Evolutionary conservation across 1,284 basidiomycete species (phyloP).

Genomic region (Veloboletus limbatus): DNA sequence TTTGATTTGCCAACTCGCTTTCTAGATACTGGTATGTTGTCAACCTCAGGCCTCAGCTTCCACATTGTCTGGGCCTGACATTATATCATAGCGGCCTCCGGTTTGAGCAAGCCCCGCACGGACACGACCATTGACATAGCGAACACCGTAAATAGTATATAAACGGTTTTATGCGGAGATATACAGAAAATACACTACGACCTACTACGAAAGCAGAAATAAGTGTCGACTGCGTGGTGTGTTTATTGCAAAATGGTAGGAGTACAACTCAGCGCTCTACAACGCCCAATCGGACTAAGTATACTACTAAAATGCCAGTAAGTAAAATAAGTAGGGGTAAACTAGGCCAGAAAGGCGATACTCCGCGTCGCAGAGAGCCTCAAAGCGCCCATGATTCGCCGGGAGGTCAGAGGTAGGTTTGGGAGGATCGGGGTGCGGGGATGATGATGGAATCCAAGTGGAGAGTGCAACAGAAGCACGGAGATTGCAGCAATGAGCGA

Average conservation of each 20-base stretch:
- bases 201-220: slow-evolving; percentile 5
- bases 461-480: slow-evolving; percentile 12
- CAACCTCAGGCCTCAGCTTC: slow-evolving; percentile 13
- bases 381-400: slow-evolving; percentile 15
- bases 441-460: slow-evolving; percentile 19
- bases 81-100: slow-evolving; percentile 66
- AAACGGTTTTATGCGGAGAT: slow-evolving; percentile 14
- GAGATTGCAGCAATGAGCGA: slow-evolving; percentile 31
- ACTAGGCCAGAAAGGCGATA: slow-evolving; percentile 18
- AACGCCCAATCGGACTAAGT: slow-evolving; percentile 29
- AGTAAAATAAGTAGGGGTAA: slow-evolving; percentile 31
- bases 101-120: slow-evolving; percentile 65
- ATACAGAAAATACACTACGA: slow-evolving; percentile 13
- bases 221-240: slow-evolving; percentile 16
- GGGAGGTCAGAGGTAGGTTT: slow-evolving; percentile 14
- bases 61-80: slow-evolving; percentile 8
- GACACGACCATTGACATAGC: slow-evolving; percentile 39
- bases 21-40: slow-evolving; percentile 77
- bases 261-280: slow-evolving; percentile 38
- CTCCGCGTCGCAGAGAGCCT: slow-evolving; percentile 13
- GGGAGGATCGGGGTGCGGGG: background rate
- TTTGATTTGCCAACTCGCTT: slow-evolving; percentile 9
- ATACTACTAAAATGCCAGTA: slow-evolving; percentile 34
- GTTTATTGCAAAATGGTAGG: slow-evolving; percentile 32
- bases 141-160: background rate